These are phyloP conservation scores for Rhynchosporium graminicola DNA, from an alignment of 2,329 filamentous ascomycete species.

Conservation along the genomic window DNA sequence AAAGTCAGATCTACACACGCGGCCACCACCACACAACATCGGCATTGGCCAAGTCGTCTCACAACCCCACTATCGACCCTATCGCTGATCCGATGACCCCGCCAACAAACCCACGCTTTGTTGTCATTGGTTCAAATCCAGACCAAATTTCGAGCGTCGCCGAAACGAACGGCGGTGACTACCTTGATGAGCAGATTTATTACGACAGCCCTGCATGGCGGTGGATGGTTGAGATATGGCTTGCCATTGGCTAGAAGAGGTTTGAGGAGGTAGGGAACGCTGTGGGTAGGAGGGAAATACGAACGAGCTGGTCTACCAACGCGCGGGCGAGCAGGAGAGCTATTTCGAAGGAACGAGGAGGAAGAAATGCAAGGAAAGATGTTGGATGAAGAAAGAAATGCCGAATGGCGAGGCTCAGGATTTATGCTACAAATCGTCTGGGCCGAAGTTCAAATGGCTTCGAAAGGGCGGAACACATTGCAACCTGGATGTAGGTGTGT, in stretches of 20 bases:
- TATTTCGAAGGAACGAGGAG: background rate
- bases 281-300: background rate
- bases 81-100: constrained; percentile 22
- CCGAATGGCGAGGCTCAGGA: too few species aligned
- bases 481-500: background rate
- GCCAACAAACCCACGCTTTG: background rate
- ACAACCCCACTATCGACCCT: constrained; percentile 17
- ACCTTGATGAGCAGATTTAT: constrained; percentile 13
- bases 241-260: background rate
- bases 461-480: background rate
- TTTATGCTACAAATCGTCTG: background rate
- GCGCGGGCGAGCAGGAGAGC: background rate
- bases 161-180: constrained; percentile 17
- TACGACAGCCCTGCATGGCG: background rate
- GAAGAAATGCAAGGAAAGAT: background rate
- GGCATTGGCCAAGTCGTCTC: constrained; percentile 11
- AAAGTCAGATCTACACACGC: background rate
- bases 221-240: background rate
- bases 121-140: background rate
- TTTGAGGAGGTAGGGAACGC: background rate
- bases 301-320: background rate
- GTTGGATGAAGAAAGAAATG: too few species aligned
- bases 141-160: background rate
- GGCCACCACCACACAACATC: background rate
- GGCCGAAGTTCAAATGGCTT: background rate